Evolutionary conservation across 2,329 filamentous ascomycete species (phyloP), one percentile per base, ranked within the genome.

Genomic region (Pseudogymnoascus sp.): DNA sequence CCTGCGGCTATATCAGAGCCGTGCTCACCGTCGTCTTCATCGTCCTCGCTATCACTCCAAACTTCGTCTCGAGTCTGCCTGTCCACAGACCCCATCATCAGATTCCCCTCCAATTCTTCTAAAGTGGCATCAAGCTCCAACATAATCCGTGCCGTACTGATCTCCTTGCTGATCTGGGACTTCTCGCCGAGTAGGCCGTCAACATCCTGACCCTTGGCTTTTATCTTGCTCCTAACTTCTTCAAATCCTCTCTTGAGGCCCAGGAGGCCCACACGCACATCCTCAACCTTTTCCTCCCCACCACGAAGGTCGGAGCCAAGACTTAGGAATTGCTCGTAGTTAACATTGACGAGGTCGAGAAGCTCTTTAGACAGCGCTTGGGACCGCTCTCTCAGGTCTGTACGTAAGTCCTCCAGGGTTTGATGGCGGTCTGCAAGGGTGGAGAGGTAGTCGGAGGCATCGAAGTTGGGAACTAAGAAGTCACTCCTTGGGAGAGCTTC

Each of bases 321-420:
- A 0, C 87, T 87, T 4, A 99, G 76, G 69, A 99, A 99, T 63
- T 93, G 89, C 58, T 91, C 88, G 73, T 99, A 97, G 75, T 99
- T 96, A 60, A 88, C 84, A 72, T 99, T 99, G 67, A 99, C 94
- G 6, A 99, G 84, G 76, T 97, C 93, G 16, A 99, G 81, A 2
- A 99, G 81, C 77, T 99, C 94, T 66, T 88, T 85, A 70, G 87
- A 90, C 65, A 99, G 87, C 19, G 88, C 82, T 68, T 90, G 84
- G 68, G 87, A 90, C 61, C 95, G 83, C 63, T 92, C 85, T 49
- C 92, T 87, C 14, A 99, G 81, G 71, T 99, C 95, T 4, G 87
- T 78, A 37, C 93, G 90, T 33, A 99, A 80, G 74, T 99, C 94
- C 73, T 96, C 92, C 58, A 99, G 89, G 0, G 93, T 97, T 74